Evolutionary conservation across 1,284 basidiomycete genomes (phyloP), one percentile per base, ranked within the genome.

Genomic region (Chondrostereum purpureum): DNA sequence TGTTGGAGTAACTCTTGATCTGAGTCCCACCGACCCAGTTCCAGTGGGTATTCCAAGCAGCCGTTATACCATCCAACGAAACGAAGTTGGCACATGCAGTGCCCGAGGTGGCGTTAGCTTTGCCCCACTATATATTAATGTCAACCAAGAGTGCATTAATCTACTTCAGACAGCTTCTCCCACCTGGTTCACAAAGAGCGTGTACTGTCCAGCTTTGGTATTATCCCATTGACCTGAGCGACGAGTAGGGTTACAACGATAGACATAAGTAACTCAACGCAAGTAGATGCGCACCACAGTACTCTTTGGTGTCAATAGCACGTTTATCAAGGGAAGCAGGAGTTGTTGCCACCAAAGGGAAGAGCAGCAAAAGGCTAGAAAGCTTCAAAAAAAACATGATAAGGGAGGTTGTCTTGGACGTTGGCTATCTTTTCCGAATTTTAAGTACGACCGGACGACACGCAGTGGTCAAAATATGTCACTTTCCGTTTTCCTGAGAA

Each of bases 1-100:
- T 63, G 57, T 83, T 77, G 31, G 78, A 68, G 61, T 71, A 84
- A 55, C 75, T 81, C 68, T 82, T 83, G 44, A 84, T 68, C 19
- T 68, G 65, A 21, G 50, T 61, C 4, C 69, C 74, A 23, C 76
- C 78, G 1, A 48, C 55, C 80, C 80, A 84, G 1, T 51, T 66
- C 73, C 75, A 83, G 0, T 55, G 67, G 24, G 69, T 77, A 55
- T 58, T 66, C 80, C 80, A 83, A 0, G 68, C 60, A 34, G 79
- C 53, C 2, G 60, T 73, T 19, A 53, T 65, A 1, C 70, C 77
- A 43, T 60, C 65, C 50, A 74, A 47, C n/a, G 70, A 74, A 1
- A 60, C 61, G 53, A 83, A 50, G 23, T 66, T 58, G n/a, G 78
- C 69, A 55, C 80, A 81, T 50, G 77, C 73, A n/a, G 65, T 69